Evolutionary conservation across 257 asterid species (phyloP).

Genomic region (Nicotiana sylvestris): DNA sequence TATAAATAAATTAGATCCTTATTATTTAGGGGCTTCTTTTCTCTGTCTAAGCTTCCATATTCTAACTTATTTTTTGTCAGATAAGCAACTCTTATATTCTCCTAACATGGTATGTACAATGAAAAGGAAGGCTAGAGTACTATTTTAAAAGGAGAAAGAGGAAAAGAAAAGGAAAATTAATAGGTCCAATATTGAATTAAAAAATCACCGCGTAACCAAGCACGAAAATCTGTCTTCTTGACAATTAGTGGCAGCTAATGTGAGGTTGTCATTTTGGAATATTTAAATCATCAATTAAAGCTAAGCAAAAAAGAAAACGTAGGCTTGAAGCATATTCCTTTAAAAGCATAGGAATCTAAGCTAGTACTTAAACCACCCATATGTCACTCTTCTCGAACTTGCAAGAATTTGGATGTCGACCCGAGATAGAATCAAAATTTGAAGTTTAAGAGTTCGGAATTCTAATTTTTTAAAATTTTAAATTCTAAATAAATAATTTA

Average conservation of each 20-base stretch:
- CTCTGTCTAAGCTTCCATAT: background rate
- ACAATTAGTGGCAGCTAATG: background rate
- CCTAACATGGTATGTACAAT: background rate
- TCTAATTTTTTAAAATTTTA: no score
- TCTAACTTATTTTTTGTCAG: background rate
- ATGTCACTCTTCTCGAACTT: background rate
- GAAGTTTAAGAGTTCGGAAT: no score
- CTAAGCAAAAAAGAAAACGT: background rate
- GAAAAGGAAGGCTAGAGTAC: background rate
- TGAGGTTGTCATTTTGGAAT: background rate
- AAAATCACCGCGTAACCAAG: background rate
- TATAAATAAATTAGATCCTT: no score
- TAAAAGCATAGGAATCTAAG: constrained; percentile 12
- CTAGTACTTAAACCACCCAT: background rate
- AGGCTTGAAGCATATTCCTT: constrained; percentile 16
- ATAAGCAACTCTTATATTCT: background rate
- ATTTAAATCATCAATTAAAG: background rate
- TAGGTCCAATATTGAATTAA: background rate
- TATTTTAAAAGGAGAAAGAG: background rate
- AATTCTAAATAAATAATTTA: no score
- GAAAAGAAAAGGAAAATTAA: background rate
- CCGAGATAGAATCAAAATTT: no score
- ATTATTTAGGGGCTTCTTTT: background rate
- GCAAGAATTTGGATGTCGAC: background rate
- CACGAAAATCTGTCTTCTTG: background rate